Evolutionary conservation across 306 rosid genomes (phyloP).

Genomic region (Betula pendula): DNA sequence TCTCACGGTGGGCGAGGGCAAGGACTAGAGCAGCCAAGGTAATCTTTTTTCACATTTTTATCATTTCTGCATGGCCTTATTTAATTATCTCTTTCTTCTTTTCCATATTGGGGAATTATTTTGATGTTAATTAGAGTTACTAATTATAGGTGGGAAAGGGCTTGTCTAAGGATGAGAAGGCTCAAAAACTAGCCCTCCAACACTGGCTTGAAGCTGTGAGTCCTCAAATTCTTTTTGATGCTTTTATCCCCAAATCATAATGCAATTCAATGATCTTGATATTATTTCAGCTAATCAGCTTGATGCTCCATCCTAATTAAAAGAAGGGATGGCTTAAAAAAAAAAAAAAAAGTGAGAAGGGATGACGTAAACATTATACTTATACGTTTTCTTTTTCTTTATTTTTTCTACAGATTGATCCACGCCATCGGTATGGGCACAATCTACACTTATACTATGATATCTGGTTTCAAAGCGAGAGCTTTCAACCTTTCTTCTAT

Average conservation of each 20-base stretch:
- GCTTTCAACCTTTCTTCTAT: conserved; percentile 86
- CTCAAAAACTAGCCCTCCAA: conserved; percentile 86
- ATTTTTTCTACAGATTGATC: conserved; percentile 66
- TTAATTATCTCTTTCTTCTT: background rate
- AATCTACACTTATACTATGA: conserved; percentile 83
- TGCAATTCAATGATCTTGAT: background rate
- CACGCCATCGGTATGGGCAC: conserved; percentile 97
- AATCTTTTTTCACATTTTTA: background rate
- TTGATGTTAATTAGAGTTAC: background rate
- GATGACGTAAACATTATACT: no score
- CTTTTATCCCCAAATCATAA: background rate
- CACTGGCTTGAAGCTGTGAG: conserved; percentile 99
- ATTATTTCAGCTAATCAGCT: background rate
- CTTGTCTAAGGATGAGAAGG: conserved; percentile 93
- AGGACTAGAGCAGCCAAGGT: conserved; percentile 94
- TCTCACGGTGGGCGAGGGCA: conserved; percentile 91
- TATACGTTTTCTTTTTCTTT: conserved; percentile 6
- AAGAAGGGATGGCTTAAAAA: no score
- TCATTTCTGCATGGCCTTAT: background rate
- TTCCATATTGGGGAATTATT: background rate
- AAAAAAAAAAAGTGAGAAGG: no score
- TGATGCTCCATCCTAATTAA: no score
- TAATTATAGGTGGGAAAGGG: conserved; percentile 83
- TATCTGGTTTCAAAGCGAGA: conserved; percentile 75
- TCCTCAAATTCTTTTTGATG: background rate